Percentiles rank a stretch among this genome's conserved stretches.
Conservation (phyloP, 495 filamentous ascomycete genomes). For the Hypoxylon crocopeplum region DNA sequence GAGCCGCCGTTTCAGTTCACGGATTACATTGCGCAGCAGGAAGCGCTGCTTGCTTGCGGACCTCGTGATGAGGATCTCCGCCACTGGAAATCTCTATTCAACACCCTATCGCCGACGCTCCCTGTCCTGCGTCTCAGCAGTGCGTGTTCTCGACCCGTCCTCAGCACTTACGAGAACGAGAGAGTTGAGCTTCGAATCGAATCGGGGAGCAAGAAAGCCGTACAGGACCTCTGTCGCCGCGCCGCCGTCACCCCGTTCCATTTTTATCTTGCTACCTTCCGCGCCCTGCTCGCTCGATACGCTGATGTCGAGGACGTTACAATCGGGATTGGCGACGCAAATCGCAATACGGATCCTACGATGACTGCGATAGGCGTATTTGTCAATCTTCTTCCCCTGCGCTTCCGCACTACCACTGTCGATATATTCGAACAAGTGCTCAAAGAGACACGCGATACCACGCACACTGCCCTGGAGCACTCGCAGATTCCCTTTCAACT, state of each 20-base stretch:
- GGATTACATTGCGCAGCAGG: not conserved
- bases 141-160: not conserved
- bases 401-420: slow-evolving; percentile 26
- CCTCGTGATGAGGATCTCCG: slow-evolving; percentile 10
- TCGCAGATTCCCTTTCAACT: slow-evolving; percentile 43
- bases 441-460: slow-evolving; percentile 1
- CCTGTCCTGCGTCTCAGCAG: not conserved
- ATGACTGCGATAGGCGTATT: slow-evolving; percentile 50
- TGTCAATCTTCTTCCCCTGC: slow-evolving; percentile 57
- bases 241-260: slow-evolving; percentile 34
- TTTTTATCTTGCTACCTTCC: slow-evolving; percentile 39
- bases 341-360: slow-evolving; percentile 35
- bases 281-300: slow-evolving; percentile 26
- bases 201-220: not conserved
- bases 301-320: slow-evolving; percentile 36
- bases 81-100: slow-evolving; percentile 48
- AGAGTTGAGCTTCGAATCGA: not conserved
- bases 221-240: slow-evolving; percentile 12
- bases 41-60: not conserved
- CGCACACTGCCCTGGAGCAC: slow-evolving; percentile 29
- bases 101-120: slow-evolving; percentile 35
- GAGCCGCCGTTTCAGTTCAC: slow-evolving; percentile 12
- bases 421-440: slow-evolving; percentile 23
- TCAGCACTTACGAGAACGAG: not conserved
- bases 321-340: slow-evolving; percentile 45